Percentiles rank a stretch among this genome's conserved stretches.
Evolutionary conservation across 1,284 basidiomycete genomes (phyloP).

Genomic region (Sporisorium graminicola): DNA sequence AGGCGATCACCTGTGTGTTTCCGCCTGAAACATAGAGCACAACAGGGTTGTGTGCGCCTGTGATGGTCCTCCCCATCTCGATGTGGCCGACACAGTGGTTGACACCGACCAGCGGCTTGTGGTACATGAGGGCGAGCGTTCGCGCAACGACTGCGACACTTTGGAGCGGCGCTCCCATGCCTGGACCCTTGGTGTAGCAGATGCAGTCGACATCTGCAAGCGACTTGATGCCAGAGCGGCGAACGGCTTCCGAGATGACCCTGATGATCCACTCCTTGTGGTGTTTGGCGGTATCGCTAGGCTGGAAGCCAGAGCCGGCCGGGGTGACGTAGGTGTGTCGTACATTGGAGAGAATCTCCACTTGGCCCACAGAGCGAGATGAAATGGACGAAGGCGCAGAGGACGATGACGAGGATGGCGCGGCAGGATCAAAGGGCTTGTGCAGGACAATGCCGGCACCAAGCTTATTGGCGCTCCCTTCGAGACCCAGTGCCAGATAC

Average conservation of each 20-base stretch:
- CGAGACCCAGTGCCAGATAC: slow-evolving; percentile 64
- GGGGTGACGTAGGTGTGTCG: slow-evolving; percentile 99
- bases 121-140: slow-evolving; percentile 86
- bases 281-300: slow-evolving; percentile 92
- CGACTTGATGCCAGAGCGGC: slow-evolving; percentile 76
- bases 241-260: slow-evolving; percentile 85
- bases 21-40: slow-evolving; percentile 99
- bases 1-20: slow-evolving; percentile 99
- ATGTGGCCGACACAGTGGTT: slow-evolving; percentile 99
- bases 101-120: slow-evolving; percentile 93
- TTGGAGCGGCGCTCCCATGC: slow-evolving; percentile 97
- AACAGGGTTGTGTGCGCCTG: slow-evolving; percentile 92
- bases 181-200: slow-evolving; percentile 98
- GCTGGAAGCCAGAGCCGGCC: slow-evolving; percentile 96
- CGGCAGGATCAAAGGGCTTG: slow-evolving; percentile 74
- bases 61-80: slow-evolving; percentile 97
- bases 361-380: slow-evolving; percentile 78
- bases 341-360: slow-evolving; percentile 73
- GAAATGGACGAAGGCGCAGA: slow-evolving; percentile 70
- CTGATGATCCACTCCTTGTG: slow-evolving; percentile 91
- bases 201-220: slow-evolving; percentile 90
- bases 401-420: slow-evolving; percentile 32
- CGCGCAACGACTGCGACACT: slow-evolving; percentile 95
- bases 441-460: slow-evolving; percentile 96
- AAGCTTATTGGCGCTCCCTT: slow-evolving; percentile 86